Evolutionary conservation across 2,329 filamentous ascomycete genomes (phyloP).

Genomic region (Tolypocladium pustulatum): DNA sequence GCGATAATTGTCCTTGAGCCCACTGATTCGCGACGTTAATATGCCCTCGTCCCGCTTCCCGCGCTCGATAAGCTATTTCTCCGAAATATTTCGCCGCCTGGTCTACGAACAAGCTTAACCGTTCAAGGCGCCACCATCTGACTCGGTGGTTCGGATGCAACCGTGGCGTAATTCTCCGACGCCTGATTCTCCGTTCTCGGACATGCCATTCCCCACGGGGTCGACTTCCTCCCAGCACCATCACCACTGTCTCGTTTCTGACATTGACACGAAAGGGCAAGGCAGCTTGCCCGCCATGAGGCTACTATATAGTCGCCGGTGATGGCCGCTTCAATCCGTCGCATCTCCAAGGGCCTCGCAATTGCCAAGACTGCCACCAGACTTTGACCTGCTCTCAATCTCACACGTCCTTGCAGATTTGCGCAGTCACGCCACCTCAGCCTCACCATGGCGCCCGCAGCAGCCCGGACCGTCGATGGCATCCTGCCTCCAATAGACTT

Average conservation of each 20-base stretch:
- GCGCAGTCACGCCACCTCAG: background rate
- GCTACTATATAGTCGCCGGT: background rate
- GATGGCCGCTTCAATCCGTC: background rate
- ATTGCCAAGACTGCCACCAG: background rate
- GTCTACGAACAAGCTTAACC: background rate
- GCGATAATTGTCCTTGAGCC: background rate
- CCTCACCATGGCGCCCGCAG: slow-evolving; percentile 20
- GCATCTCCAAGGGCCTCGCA: background rate
- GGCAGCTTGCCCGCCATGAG: background rate
- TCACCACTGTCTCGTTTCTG: background rate
- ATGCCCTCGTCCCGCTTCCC: background rate
- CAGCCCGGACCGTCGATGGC: slow-evolving; percentile 17
- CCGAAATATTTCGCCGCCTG: background rate
- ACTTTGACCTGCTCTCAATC: background rate
- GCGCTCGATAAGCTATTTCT: background rate
- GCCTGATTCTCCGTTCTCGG: background rate
- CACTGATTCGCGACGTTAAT: background rate
- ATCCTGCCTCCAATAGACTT: slow-evolving; percentile 21
- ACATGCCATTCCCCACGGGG: background rate
- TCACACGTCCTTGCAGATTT: background rate
- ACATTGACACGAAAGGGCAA: background rate
- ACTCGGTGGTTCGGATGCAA: background rate
- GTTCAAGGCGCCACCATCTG: background rate
- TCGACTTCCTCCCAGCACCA: background rate
- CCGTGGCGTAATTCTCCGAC: background rate